Base-by-base conservation (phyloP, 2,329 filamentous ascomycete species). In the Plectosphaerella cucumerina region DNA sequence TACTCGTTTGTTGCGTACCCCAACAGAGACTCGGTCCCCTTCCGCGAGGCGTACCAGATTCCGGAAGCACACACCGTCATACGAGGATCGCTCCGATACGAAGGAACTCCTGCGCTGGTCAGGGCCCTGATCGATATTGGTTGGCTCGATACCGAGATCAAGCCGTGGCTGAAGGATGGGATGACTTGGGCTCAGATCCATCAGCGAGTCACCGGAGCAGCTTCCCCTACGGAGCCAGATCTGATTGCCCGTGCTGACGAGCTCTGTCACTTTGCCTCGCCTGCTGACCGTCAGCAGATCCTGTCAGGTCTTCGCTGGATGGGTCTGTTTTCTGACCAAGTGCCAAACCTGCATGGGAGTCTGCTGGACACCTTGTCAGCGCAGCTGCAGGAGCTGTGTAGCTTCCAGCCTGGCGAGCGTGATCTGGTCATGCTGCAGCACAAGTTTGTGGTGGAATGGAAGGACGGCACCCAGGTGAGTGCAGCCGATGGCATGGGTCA, bases 361-460 rank as follows among this genome's bases (percentile, higher is more conserved):
- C 80, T 85, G 3, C 76, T 90, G 31, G 87, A 89, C 63, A 88
- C 84, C 1, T 77, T 90, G 18, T 90, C 85, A 67, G 85, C 84
- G n/a, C 81, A 78, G 3, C 75, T 88, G 23, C 85, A 89, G 71
- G 73, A 82, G 73, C 88, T 87, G 75, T 87, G 87, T 80, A 79
- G 83, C 66, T 90, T 86, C 67, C 79, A 77, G 58, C 70, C 80
- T 49, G 81, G 75, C 48, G 86, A 90, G 76, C 78, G 86, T 44
- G 87, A 89, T 61, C 56, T 73, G 56, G 68, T 72, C 50, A 78
- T 82, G 74, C 72, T 85, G 42, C 81, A 84, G 68, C 81, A 84
- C 69, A 81, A 76, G 67, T 90, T 90, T 67, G 80, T 81, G 56
- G 84, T 88, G 50, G 81, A 86, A 70, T 75, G 82, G 70, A 76